Conservation (phyloP, 495 filamentous ascomycete genomes). For the Xylaria curta region DNA sequence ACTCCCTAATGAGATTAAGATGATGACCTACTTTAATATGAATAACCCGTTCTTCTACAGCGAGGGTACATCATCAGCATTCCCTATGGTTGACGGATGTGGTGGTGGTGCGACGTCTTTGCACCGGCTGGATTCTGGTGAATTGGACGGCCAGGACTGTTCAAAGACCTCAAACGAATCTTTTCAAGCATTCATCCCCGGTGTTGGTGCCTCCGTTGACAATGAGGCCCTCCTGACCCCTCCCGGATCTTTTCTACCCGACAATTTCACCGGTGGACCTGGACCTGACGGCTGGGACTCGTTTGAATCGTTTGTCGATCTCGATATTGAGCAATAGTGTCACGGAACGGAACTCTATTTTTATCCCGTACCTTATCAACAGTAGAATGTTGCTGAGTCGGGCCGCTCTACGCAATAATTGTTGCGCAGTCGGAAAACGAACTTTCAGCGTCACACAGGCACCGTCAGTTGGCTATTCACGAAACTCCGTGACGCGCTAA, state of each 20-base stretch:
- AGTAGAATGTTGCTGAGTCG: background rate
- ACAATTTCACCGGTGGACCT: constrained; percentile 16
- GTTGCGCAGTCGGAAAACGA: background rate
- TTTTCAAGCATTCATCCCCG: constrained; percentile 27
- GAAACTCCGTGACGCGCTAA: background rate
- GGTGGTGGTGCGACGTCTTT: constrained; percentile 10
- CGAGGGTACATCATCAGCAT: constrained; percentile 17
- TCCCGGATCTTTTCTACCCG: background rate
- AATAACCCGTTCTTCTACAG: constrained; percentile 35
- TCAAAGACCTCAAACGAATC: background rate
- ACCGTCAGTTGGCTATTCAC: background rate
- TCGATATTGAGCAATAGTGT: constrained; percentile 34
- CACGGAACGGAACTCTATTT: background rate
- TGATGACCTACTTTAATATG: constrained; percentile 38
- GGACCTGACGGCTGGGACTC: constrained; percentile 33
- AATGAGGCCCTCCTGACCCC: background rate
- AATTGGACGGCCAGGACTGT: background rate
- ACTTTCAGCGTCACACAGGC: no score
- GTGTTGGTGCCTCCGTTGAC: constrained; percentile 8
- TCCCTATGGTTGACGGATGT: constrained; percentile 27
- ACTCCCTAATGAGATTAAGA: constrained; percentile 39
- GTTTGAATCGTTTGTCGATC: constrained; percentile 35
- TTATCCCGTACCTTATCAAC: background rate
- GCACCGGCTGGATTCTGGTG: background rate
- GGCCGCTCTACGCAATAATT: background rate